Evolutionary conservation across 1,284 basidiomycete genomes (phyloP), one percentile per base, ranked within the genome.

Genomic region (Sparassis latifolia): DNA sequence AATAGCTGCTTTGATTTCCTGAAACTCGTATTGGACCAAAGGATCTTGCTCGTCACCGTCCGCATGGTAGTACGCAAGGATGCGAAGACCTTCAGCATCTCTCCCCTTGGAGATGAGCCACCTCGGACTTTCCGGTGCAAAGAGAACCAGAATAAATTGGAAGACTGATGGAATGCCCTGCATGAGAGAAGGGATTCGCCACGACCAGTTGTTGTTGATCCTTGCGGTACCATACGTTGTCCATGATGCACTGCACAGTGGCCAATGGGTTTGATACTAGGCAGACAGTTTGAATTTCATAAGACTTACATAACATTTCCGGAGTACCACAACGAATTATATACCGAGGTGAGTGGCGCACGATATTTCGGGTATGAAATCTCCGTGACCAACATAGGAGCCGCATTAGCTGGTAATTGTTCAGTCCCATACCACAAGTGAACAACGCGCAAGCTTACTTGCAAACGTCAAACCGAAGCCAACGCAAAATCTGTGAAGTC

Each of bases 141-240:
- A 73, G 69, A 72, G 75, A 49, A 84, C 72, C 42, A 82, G 62
- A 45, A 66, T 57, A 31, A 84, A 60, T 58, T 82, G 80, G 30
- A 81, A 47, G 39, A 80, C 59, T 0, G 82, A 81, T 0, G 81
- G 79, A 2, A 82, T 60, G 31, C 73, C 80, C 63, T 86, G 83
- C 3, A 86, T 66, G 4, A 77, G 70, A 27, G 81, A 82, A 0
- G 83, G 83, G 41, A 84, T 75, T 33, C 80, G 65, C 80, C 81
- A 82, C 2, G 75, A 65, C 80, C 79, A 82, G 48, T 70, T 75
- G 42, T 59, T 70, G 0, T 63, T 64, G 47, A 82, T 72, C 47
- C 74, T 66, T 70, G 81, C 81, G 2, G 78, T 79, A 27, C 80
- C 80, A 58, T 73, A 82, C 0, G 79, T 80, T 76, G 75, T 72